Evolutionary conservation across 2,329 filamentous ascomycete genomes (phyloP), one percentile per base, ranked within the genome.

Genomic region (Xylaria sp.): DNA sequence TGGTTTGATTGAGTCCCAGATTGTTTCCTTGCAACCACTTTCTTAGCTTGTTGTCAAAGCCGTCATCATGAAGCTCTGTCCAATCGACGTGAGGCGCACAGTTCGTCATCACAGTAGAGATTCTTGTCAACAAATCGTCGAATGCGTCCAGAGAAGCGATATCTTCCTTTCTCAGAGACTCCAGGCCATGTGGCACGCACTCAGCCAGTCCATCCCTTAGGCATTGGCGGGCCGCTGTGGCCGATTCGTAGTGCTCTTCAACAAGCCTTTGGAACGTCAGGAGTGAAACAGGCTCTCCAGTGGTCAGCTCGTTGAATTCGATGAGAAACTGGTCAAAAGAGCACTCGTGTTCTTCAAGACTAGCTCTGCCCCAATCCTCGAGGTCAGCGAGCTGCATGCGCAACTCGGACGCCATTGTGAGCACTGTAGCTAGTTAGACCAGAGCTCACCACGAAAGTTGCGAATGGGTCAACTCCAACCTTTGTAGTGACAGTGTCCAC

Each of bases 351-450:
- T 55, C 52, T n/a, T 19, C 5, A 16, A 52, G 47, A n/a, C 19
- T 39, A 2, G 8, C n/a, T 4, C 11, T 44, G 4, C 42, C 54
- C 8, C 59, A 42, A 19, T 60, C 52, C 13, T 51, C 7, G 9
- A 63, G 18, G 16, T 50, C 53, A 9, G 34, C 11, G 10, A 50
- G 35, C 13, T 37, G 18, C 13, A 4, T 49, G 9, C 3, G 11
- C 10, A n/a, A 7, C 8, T 49, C n/a, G 23, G 23, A 47, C 34
- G 48, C 60, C 60, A 64, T 64, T 19, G n/a, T 62, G 35, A 57
- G 39, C 13, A 37, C 47, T 52, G 52, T 13, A 35, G 44, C 50
- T 48, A 35, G 37, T 16, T 47, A 37, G 34, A 39, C 52, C 47
- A 46, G 52, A 35, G 23, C 49, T 42, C 4, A 16, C 16, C 16